These are phyloP conservation scores for Astrothelium macrocarpum DNA, from an alignment of 495 filamentous ascomycete genomes.

Conservation along the genomic window DNA sequence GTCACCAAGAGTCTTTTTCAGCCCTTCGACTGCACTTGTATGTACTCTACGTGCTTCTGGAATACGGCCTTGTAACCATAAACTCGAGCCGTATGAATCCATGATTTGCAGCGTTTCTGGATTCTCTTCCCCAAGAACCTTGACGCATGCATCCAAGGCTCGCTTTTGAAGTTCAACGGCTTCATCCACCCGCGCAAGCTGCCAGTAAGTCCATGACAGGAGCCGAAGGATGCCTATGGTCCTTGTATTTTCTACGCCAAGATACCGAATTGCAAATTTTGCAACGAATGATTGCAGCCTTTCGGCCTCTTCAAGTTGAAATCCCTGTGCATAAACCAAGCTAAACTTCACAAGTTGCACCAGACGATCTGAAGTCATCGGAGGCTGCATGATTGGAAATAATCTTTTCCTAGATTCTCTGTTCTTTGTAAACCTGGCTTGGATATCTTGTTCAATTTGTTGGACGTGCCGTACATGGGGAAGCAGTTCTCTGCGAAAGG, in stretches of 20 bases:
- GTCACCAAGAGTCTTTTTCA: conserved; percentile 2
- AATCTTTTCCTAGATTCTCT: conserved; percentile 3
- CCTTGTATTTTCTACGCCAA: neutral
- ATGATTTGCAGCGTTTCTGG: conserved; percentile 3
- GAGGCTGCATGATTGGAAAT: neutral
- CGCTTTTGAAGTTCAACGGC: conserved; percentile 4
- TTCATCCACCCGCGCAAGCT: conserved; percentile 6
- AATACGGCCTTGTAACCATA: conserved; percentile 2
- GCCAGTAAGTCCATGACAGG: conserved; percentile 3
- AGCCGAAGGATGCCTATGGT: conserved; percentile 3
- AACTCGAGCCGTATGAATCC: conserved; percentile 5
- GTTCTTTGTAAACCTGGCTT: neutral
- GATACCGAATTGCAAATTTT: neutral
- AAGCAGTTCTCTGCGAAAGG: conserved; percentile 1
- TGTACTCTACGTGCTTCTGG: conserved; percentile 3
- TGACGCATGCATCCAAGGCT: neutral
- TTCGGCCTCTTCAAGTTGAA: conserved; percentile 2
- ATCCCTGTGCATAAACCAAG: neutral
- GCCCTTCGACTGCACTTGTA: neutral
- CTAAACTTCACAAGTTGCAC: conserved; percentile 5
- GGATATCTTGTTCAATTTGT: neutral
- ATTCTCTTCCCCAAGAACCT: conserved; percentile 4
- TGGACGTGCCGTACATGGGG: neutral
- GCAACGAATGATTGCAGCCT: conserved; percentile 2
- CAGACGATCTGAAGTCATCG: neutral